Percentiles rank a stretch among this genome's conserved stretches.
Evolutionary conservation across 805 yeast species (phyloP).

Genomic region (Wickerhamiella kurtzmanii): DNA sequence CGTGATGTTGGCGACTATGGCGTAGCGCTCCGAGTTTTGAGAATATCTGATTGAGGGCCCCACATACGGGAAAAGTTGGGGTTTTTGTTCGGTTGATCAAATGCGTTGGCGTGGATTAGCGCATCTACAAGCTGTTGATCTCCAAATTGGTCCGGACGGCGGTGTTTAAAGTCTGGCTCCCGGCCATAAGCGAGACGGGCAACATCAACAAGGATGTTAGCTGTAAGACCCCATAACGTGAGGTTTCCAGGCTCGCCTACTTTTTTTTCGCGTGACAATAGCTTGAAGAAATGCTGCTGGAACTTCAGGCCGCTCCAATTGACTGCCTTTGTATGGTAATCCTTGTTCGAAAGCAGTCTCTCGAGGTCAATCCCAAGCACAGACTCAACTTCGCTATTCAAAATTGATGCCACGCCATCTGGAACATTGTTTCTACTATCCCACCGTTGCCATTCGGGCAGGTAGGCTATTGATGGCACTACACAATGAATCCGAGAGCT

Average conservation of each 20-base stretch:
- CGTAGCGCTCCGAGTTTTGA: neutral
- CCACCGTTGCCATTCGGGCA: constrained; percentile 3
- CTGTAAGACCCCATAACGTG: constrained; percentile 32
- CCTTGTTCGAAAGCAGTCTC: constrained; percentile 17
- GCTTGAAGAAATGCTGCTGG: constrained; percentile 24
- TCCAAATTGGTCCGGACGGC: constrained; percentile 19
- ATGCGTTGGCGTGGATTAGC: constrained; percentile 9
- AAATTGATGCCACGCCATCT: constrained; percentile 15
- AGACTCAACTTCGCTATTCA: constrained; percentile 24
- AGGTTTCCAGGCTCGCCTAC: constrained; percentile 23
- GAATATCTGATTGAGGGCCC: neutral
- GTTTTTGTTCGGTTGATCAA: neutral
- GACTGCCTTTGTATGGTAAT: constrained; percentile 18
- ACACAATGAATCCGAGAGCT: constrained; percentile 76
- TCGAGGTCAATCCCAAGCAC: constrained; percentile 21
- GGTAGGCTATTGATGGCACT: constrained; percentile 43
- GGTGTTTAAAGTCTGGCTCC: constrained; percentile 25
- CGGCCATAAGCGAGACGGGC: constrained; percentile 25
- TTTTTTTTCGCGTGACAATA: constrained; percentile 18
- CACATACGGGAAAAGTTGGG: neutral
- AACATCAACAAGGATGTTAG: constrained; percentile 28
- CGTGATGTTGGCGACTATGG: neutral
- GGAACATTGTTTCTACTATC: constrained; percentile 13
- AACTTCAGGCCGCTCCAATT: constrained; percentile 26
- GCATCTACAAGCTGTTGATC: constrained; percentile 22